Evolutionary conservation across 306 rosid genomes (phyloP).

Genomic region (Corylus avellana): DNA sequence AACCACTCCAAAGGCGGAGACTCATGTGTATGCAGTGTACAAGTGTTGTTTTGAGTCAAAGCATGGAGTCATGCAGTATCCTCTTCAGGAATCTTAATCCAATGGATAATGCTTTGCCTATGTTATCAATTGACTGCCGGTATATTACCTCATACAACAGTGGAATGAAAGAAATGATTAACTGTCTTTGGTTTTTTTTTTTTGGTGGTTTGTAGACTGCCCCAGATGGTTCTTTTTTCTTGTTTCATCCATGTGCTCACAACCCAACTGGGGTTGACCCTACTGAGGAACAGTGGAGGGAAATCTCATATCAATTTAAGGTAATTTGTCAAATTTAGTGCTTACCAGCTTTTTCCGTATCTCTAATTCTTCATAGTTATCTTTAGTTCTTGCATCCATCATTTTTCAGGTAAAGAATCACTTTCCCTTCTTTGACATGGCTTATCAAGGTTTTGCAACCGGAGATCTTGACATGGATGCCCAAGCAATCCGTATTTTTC

Average conservation of each 20-base stretch:
- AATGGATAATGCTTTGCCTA: neutral
- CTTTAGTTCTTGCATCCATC: neutral
- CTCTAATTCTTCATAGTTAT: neutral
- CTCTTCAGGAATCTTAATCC: neutral
- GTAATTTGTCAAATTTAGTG: constrained; percentile 15
- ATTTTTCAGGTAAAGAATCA: constrained; percentile 36
- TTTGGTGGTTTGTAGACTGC: constrained; percentile 31
- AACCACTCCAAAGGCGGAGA: neutral
- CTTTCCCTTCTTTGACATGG: constrained; percentile 46
- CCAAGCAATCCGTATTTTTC: constrained; percentile 33
- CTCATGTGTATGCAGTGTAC: neutral
- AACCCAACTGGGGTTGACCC: constrained; percentile 51
- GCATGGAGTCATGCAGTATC: too few species aligned
- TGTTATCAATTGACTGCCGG: neutral
- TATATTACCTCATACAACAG: neutral
- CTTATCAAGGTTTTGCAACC: constrained; percentile 50
- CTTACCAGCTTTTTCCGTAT: neutral
- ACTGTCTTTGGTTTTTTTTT: neutral
- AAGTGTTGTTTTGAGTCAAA: neutral
- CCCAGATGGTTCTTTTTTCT: constrained; percentile 32
- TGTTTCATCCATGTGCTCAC: constrained; percentile 50
- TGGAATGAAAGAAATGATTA: neutral
- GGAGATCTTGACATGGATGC: constrained; percentile 46
- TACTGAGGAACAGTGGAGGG: constrained; percentile 41
- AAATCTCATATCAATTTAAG: constrained; percentile 35